Base-by-base conservation (phyloP, 177 flowering plant genomes). In the Vitis hybrid region DNA sequence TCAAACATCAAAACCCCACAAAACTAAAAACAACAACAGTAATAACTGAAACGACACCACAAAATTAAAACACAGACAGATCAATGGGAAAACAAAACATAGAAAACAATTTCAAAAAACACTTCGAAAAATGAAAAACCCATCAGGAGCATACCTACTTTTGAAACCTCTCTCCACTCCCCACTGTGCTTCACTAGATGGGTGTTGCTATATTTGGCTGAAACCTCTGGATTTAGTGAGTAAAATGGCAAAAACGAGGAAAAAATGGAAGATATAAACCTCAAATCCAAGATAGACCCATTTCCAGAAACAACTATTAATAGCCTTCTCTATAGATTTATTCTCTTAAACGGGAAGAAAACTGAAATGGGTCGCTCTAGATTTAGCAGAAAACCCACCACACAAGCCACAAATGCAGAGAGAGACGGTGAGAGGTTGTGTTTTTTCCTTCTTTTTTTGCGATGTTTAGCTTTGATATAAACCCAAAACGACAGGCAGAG, bases 401-500 rank as follows among this genome's bases (percentile, higher is more conserved):
- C 45, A 51, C 48, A 2, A 64, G 70, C 69, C 31, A 59, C 76
- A 72, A 64, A 71, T 51, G 66, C 52, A 16, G 51, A 39, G 60
- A 68, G 74, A 61, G 31, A 58, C 60, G 51, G 61, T 33, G 66
- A 52, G 55, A 49, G 65, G 60, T 55, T 55, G 3, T 59, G 48
- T 72, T 51, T 48, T 64, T 67, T 64, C 19, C 50, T 56, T 3
- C 1, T n/a, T 3, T 65, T 10, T 8, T 50, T 65, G 58, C 39
- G 22, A 66, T 65, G 53, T 68, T 62, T 50, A 19, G 60, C 52
- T 68, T 73, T 22, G 53, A 60, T 50, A 65, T 39, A 71, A 39
- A 73, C 66, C 66, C 77, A 77, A 74, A 79, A 80, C 79, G 82
- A 84, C 77, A 62, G 74, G 66, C 62, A 70, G 22, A 5, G 65